A percentile compares a stretch with the other conserved stretches of the same genome.
These are phyloP conservation scores for Jackrogersella minutella DNA, from an alignment of 495 filamentous ascomycete genomes.

Conservation along the genomic window DNA sequence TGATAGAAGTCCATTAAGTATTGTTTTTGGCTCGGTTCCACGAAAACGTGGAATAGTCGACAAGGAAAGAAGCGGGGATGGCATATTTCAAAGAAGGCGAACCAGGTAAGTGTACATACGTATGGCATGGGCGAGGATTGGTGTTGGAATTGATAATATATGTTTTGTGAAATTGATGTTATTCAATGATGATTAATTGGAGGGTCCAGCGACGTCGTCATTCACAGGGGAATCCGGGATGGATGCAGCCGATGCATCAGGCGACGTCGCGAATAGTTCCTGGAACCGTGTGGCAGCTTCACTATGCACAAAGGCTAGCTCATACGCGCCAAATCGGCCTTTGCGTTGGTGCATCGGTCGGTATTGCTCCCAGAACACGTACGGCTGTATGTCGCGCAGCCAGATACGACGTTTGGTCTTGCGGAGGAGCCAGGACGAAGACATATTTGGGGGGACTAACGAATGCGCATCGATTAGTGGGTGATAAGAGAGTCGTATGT, in stretches of 20 bases:
- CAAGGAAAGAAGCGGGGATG: background rate
- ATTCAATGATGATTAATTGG: background rate
- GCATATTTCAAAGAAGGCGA: background rate
- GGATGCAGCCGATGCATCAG: constrained; percentile 25
- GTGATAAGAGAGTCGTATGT: background rate
- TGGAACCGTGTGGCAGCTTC: constrained; percentile 53
- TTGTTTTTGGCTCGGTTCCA: background rate
- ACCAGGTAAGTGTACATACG: background rate
- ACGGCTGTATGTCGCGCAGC: constrained; percentile 67
- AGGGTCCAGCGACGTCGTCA: constrained; percentile 13
- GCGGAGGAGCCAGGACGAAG: constrained; percentile 64
- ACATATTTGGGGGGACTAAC: constrained; percentile 65
- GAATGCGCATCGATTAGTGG: background rate
- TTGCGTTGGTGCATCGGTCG: constrained; percentile 55
- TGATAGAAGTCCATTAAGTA: background rate
- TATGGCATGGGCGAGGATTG: background rate
- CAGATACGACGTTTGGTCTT: constrained; percentile 61
- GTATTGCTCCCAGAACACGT: constrained; percentile 71
- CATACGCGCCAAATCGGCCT: constrained; percentile 53
- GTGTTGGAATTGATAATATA: background rate
- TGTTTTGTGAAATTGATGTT: no score
- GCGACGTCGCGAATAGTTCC: constrained; percentile 47
- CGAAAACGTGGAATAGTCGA: constrained; percentile 9
- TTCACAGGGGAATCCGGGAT: constrained; percentile 42
- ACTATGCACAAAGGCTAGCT: constrained; percentile 54